Percentiles rank a stretch among this genome's conserved stretches.
Evolutionary conservation across 768 basidiomycete species (phyloP).

Genomic region (Rickenella mellea): DNA sequence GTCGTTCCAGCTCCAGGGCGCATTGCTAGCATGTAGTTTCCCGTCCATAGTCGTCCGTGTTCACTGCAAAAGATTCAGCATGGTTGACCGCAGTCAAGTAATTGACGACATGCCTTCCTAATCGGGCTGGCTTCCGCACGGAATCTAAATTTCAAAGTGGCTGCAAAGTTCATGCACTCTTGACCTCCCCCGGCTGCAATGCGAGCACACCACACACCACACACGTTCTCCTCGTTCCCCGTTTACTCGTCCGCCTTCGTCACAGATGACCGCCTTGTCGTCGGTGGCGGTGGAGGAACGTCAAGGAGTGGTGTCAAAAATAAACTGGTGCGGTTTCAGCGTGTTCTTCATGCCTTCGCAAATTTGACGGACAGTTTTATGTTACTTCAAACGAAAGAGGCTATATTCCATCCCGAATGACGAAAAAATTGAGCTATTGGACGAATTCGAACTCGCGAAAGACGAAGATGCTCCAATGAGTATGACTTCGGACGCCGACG

Average conservation of each 20-base stretch:
- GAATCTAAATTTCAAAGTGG: neutral
- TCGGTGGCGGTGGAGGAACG: conserved; percentile 84
- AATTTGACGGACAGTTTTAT: conserved; percentile 5
- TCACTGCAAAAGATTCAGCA: neutral
- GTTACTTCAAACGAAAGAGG: conserved; percentile 32
- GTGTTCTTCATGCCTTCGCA: neutral
- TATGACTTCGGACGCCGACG: conserved; percentile 61
- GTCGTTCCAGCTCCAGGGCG: neutral
- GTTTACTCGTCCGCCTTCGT: conserved; percentile 83
- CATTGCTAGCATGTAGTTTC: neutral
- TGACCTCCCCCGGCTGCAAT: conserved; percentile 28
- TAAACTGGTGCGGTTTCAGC: conserved; percentile 57
- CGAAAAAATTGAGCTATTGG: conserved; percentile 41
- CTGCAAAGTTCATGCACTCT: neutral
- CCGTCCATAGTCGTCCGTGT: neutral
- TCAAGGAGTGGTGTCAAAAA: conserved; percentile 88
- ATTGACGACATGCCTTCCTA: too few relatives aligned
- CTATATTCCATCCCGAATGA: conserved; percentile 53
- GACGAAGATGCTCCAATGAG: conserved; percentile 98
- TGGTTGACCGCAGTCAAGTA: neutral
- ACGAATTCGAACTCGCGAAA: conserved; percentile 66
- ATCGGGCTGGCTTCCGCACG: too few relatives aligned
- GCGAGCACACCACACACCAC: conserved; percentile 71
- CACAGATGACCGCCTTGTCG: conserved; percentile 56
- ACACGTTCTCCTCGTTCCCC: conserved; percentile 75